These are phyloP conservation scores for Nemophila menziesii DNA, from an alignment of 257 asterid species.

Conservation along the genomic window DNA sequence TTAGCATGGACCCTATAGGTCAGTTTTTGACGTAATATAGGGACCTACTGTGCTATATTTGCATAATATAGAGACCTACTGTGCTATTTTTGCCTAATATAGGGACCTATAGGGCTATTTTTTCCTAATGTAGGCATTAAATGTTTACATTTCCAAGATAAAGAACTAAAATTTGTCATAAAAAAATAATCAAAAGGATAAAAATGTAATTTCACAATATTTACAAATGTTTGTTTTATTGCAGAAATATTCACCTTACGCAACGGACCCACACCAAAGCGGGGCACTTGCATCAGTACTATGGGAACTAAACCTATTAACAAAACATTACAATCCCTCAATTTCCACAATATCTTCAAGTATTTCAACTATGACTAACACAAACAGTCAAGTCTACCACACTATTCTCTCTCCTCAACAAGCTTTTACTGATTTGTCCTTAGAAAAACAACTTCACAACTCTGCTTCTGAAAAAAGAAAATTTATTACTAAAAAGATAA, in stretches of 20 bases:
- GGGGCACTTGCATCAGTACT: constrained; percentile 96
- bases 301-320: constrained; percentile 88
- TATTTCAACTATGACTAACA: constrained; percentile 50
- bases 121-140: too few relatives aligned
- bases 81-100: too few relatives aligned
- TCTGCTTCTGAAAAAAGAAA: constrained; percentile 21
- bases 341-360: constrained; percentile 50
- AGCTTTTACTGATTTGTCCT: constrained; percentile 45
- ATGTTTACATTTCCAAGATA: too few relatives aligned
- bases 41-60: too few relatives aligned
- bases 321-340: constrained; percentile 70
- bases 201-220: too few relatives aligned
- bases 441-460: constrained; percentile 31
- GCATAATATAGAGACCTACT: too few relatives aligned
- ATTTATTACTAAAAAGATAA: constrained; percentile 29
- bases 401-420: constrained; percentile 65
- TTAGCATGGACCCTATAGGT: too few relatives aligned
- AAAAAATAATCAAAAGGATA: too few relatives aligned
- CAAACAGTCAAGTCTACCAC: constrained; percentile 46
- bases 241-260: constrained; percentile 82
- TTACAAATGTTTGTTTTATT: constrained; percentile 11
- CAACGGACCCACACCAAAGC: constrained; percentile 77
- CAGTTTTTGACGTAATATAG: too few relatives aligned
- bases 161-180: too few relatives aligned
- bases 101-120: too few relatives aligned